A percentile compares a stretch with the other conserved stretches of the same genome.
Conservation (phyloP, 1,284 basidiomycete species). For the Farysia itapuensis region DNA sequence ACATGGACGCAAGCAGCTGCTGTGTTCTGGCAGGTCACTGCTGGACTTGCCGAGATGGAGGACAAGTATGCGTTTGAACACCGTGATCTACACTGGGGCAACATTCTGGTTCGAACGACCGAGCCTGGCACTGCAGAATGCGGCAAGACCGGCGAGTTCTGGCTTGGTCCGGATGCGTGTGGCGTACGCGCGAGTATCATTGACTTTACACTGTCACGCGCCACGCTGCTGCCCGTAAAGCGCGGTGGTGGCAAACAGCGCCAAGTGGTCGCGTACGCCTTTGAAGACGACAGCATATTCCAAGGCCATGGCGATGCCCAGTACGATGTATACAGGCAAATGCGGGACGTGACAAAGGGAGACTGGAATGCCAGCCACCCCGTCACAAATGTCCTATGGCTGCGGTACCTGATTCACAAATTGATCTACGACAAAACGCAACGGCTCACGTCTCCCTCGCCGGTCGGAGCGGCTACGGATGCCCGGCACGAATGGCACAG, state of each 20-base stretch:
- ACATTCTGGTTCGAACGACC: constrained; percentile 71
- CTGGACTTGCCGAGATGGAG: constrained; percentile 77
- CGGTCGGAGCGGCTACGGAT: too few relatives aligned
- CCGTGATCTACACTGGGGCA: constrained; percentile 97
- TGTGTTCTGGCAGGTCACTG: constrained; percentile 85
- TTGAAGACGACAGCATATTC: constrained; percentile 59
- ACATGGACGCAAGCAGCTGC: constrained; percentile 84
- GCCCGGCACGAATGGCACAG: too few relatives aligned
- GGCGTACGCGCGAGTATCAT: constrained; percentile 82
- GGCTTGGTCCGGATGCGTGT: constrained; percentile 54
- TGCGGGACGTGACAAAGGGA: constrained; percentile 67
- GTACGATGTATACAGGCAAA: constrained; percentile 90
- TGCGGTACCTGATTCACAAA: constrained; percentile 75
- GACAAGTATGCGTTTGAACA: constrained; percentile 84
- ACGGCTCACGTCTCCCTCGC: constrained; percentile 1
- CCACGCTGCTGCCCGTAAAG: constrained; percentile 13
- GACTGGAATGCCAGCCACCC: constrained; percentile 76
- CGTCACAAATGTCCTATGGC: constrained; percentile 86
- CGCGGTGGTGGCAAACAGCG: constrained; percentile 2
- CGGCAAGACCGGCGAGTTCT: neutral
- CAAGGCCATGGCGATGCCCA: constrained; percentile 80
- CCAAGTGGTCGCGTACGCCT: constrained; percentile 44
- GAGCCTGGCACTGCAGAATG: neutral
- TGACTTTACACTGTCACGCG: constrained; percentile 85
- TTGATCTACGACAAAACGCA: constrained; percentile 63